Conservation (phyloP, 2,329 filamentous ascomycete species). For the Grosmannia serpens region DNA sequence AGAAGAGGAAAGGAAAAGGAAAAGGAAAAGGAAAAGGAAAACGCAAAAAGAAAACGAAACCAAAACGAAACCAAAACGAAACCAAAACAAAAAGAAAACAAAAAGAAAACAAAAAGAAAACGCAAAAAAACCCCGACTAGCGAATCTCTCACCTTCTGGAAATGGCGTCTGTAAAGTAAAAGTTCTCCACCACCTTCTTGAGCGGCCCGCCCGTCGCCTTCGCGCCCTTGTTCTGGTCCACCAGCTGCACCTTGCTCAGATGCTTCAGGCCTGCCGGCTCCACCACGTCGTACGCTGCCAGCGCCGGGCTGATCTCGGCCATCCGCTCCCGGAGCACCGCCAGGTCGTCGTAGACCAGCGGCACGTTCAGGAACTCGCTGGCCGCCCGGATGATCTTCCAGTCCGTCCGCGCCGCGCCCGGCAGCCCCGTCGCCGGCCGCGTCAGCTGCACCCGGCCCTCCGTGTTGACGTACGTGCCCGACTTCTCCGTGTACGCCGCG, state of each 20-base stretch:
- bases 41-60: conserved; percentile 1
- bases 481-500: conserved; percentile 94
- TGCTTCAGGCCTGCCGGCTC: conserved; percentile 65
- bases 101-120: neutral
- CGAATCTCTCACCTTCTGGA: conserved; percentile 76
- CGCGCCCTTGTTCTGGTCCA: conserved; percentile 88
- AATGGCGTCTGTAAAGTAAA: conserved; percentile 96
- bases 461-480: conserved; percentile 92
- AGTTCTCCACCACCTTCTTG: conserved; percentile 83
- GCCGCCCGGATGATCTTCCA: conserved; percentile 97
- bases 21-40: neutral
- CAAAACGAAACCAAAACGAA: neutral
- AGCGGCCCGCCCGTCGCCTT: conserved; percentile 62
- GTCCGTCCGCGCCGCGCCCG: conserved; percentile 84
- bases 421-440: conserved; percentile 75
- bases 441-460: conserved; percentile 94
- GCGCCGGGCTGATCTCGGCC: conserved; percentile 84
- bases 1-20: no score
- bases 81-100: neutral
- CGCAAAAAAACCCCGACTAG: neutral
- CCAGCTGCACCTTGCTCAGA: conserved; percentile 86
- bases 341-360: conserved; percentile 88
- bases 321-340: conserved; percentile 83
- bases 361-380: conserved; percentile 79
- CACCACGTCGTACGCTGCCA: conserved; percentile 82